Evolutionary conservation across 2,329 filamentous ascomycete species (phyloP).

Genomic region (Pseudogymnoascus sp.): DNA sequence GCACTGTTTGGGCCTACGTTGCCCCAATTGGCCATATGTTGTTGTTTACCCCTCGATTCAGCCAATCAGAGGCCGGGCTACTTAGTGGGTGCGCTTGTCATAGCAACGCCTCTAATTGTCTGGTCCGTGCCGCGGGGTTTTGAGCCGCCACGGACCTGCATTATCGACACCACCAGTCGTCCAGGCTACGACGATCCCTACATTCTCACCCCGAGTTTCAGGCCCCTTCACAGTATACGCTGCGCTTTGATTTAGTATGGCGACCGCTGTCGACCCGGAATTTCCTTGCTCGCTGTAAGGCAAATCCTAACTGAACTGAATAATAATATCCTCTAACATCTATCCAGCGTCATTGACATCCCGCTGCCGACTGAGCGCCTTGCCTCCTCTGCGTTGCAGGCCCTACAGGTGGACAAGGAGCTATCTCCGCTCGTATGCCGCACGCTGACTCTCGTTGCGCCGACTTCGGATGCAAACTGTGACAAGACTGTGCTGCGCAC

Average conservation of each 20-base stretch:
- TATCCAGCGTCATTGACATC: constrained; percentile 24
- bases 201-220: constrained; percentile 1
- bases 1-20: constrained; percentile 5
- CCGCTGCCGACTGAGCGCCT: constrained; percentile 76
- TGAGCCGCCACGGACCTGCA: constrained; percentile 5
- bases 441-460: constrained; percentile 49
- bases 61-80: background rate
- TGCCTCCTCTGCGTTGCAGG: constrained; percentile 63
- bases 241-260: constrained; percentile 2
- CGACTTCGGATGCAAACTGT: constrained; percentile 23
- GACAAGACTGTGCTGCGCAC: constrained; percentile 53
- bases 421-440: constrained; percentile 76
- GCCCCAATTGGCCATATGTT: constrained; percentile 11
- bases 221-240: background rate
- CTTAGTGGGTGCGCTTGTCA: constrained; percentile 4
- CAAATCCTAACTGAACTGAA: constrained; percentile 10
- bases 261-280: constrained; percentile 31
- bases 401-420: constrained; percentile 79
- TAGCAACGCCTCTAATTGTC: constrained; percentile 10
- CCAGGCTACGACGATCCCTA: constrained; percentile 8
- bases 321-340: background rate
- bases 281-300: constrained; percentile 58
- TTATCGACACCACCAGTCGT: constrained; percentile 7
- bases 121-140: constrained; percentile 6
- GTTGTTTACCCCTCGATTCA: constrained; percentile 9